phyloP scores from a whole-genome alignment of 768 basidiomycete species.

The Hebeloma cylindrosporum region DNA sequence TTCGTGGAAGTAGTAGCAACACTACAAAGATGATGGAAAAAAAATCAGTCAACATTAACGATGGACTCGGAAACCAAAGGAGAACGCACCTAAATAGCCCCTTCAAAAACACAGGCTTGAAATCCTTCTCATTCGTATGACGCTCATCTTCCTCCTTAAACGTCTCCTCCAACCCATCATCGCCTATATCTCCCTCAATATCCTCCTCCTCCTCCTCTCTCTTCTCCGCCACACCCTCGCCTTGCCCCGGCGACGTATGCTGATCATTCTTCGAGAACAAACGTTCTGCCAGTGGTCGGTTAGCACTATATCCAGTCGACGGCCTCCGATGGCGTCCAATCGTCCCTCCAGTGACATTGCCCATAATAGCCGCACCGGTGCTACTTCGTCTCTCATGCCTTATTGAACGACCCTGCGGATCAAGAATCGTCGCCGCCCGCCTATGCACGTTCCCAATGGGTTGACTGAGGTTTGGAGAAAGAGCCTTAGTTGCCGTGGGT shows the following conservation, averaged over 20 bases:
- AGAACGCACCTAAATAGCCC: constrained; percentile 82
- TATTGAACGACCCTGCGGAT: constrained; percentile 59
- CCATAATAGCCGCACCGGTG: constrained; percentile 61
- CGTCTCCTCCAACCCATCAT: constrained; percentile 41
- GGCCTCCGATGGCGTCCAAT: constrained; percentile 70
- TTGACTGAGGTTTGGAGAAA: constrained; percentile 50
- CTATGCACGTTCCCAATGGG: constrained; percentile 63
- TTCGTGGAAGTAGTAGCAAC: constrained; percentile 97
- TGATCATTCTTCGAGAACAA: constrained; percentile 49
- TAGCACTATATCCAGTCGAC: constrained; percentile 59
- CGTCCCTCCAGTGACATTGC: constrained; percentile 45
- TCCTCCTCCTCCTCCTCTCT: constrained; percentile 38
- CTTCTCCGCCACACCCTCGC: constrained; percentile 47
- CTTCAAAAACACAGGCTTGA: constrained; percentile 95
- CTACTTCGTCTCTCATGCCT: constrained; percentile 78
- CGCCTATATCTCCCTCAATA: constrained; percentile 26
- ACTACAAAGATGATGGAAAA: no score
- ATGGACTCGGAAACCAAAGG: constrained; percentile 5
- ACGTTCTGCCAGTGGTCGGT: constrained; percentile 40
- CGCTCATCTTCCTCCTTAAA: constrained; percentile 50
- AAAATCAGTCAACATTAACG: constrained; percentile 4
- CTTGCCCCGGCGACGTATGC: constrained; percentile 46
- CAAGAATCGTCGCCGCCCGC: constrained; percentile 75
- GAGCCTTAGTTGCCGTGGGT: constrained; percentile 27
- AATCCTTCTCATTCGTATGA: constrained; percentile 63